Percentiles rank a stretch among this genome's conserved stretches.
Conservation (phyloP, 306 rosid species). For the Casuarina cunninghamiana region DNA sequence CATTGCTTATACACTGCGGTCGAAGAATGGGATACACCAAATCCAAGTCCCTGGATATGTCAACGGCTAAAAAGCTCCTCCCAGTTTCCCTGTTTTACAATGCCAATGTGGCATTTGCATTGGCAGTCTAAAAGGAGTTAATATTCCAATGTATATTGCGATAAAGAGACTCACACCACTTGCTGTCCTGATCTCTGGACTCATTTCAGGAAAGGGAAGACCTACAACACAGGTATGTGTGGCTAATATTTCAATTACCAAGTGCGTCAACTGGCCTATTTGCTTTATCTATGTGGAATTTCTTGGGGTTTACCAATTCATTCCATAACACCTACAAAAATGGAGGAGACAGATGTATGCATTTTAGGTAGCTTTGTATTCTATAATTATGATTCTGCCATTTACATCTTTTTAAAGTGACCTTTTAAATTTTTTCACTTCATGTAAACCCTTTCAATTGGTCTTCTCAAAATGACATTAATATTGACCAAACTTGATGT, state of each 20-base stretch:
- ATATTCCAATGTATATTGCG: constrained; percentile 96
- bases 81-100: constrained; percentile 84
- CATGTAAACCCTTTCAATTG: not conserved
- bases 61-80: constrained; percentile 69
- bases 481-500: not conserved
- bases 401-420: not conserved
- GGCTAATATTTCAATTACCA: not conserved
- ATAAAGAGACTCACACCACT: constrained; percentile 98
- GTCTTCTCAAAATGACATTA: not conserved
- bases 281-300: not conserved
- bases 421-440: not conserved
- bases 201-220: constrained; percentile 69
- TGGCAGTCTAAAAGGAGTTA: constrained; percentile 97
- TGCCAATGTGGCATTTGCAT: constrained; percentile 93
- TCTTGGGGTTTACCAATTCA: not conserved
- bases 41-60: constrained; percentile 61
- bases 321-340: too few relatives aligned
- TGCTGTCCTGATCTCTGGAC: constrained; percentile 80
- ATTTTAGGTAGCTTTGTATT: too few relatives aligned
- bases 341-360: too few relatives aligned
- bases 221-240: constrained; percentile 64
- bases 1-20: constrained; percentile 71
- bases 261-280: not conserved
- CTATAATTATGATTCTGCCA: too few relatives aligned
- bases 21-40: constrained; percentile 70